Percentiles rank a stretch among this genome's conserved stretches.
Conservation (phyloP, 2,329 filamentous ascomycete species). For the Fusarium nelsonii region DNA sequence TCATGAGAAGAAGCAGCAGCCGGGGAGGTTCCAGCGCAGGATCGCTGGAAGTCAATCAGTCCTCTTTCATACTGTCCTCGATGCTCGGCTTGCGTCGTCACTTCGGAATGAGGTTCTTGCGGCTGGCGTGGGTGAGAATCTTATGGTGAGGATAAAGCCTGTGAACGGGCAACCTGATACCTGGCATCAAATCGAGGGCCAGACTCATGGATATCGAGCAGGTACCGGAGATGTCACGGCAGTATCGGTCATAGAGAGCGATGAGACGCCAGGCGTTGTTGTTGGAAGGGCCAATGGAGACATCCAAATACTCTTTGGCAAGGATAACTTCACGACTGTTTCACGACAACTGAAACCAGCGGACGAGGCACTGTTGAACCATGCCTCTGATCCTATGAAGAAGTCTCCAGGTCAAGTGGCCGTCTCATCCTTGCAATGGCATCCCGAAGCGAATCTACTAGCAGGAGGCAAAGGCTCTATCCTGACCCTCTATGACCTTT, state of each 20-base stretch:
- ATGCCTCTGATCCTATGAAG: constrained; percentile 36
- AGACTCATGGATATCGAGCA: constrained; percentile 54
- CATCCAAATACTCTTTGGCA: constrained; percentile 58
- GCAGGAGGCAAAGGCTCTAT: constrained; percentile 51
- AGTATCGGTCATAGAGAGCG: constrained; percentile 58
- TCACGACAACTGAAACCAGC: constrained; percentile 41
- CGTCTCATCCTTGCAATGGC: constrained; percentile 53
- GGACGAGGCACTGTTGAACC: constrained; percentile 10
- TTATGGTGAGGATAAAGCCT: constrained; percentile 59
- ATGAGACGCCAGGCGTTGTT: constrained; percentile 53
- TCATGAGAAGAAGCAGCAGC: constrained; percentile 36
- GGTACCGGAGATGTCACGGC: constrained; percentile 65
- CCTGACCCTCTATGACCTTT: constrained; percentile 50
- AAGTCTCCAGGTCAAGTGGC: constrained; percentile 50
- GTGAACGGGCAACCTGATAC: constrained; percentile 40
- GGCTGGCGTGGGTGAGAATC: constrained; percentile 65
- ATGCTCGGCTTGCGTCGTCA: constrained; percentile 56
- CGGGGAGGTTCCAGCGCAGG: constrained; percentile 27
- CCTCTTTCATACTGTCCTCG: constrained; percentile 62
- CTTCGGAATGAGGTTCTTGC: constrained; percentile 61
- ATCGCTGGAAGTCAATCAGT: constrained; percentile 51
- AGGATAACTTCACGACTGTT: constrained; percentile 49
- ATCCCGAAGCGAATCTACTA: constrained; percentile 47
- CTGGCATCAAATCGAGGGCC: constrained; percentile 58
- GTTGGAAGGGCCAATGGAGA: constrained; percentile 65